Evolutionary conservation across 2,329 filamentous ascomycete genomes (phyloP), one percentile per base, ranked within the genome.

Genomic region (Nemania bipapillata): DNA sequence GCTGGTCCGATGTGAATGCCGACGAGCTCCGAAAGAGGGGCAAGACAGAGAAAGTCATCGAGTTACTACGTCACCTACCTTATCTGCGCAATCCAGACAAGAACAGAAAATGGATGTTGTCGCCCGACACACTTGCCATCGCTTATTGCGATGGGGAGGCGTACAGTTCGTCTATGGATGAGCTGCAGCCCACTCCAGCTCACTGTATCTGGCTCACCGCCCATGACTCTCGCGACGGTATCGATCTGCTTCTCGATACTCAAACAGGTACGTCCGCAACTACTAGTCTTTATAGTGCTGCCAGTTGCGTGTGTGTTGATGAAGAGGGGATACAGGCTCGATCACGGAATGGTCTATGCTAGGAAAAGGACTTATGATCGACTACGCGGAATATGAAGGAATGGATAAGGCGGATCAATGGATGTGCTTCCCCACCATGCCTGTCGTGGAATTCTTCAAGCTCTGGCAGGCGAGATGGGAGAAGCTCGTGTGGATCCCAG

Each of bases 401-500:
- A 28, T 30, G 24, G 49, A 52, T 12, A 52, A 17, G 12, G 24
- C 24, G 12, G 49, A 52, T 52, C 49, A 26, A 52, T 52, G 49
- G 49, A 52, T 52, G 49, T 52, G 49, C 20, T 52, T 28, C 49
- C 49, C 49, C 17, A 52, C 49, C 24, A 28, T 52, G 49, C 12
- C 49, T 30, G 22, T 7, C 15, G 49, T 52, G 7, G 49, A 52
- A 9, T 30, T 52, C 24, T 30, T 52, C 24, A 52, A 52, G 49
- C 24, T 52, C 12, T 52, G 49, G 49, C 49, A 52, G 24, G 49
- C 49, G 15, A 52, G 49, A 52, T 52, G 49, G 49, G 49, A 52
- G 9, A 52, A 52, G 49, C 49, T 52, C 24, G 49, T 52, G 49
- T 52, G 49, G 49, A 52, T 52, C 28, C 49, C 49, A 4, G 24